phyloP scores from a whole-genome alignment of 257 asterid genomes.

The Solanum clarkiae region DNA sequence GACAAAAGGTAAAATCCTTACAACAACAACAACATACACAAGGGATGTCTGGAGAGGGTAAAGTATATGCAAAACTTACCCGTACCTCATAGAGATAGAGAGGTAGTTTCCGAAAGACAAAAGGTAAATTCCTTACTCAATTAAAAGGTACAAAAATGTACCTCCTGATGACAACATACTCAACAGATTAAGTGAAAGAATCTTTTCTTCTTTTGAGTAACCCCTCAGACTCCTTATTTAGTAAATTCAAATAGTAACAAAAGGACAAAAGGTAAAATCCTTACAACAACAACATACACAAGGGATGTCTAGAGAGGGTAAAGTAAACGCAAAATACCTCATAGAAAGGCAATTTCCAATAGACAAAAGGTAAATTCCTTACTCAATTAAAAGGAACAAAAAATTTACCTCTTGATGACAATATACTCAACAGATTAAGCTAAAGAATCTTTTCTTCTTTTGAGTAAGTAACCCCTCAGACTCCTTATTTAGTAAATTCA shows the following conservation, averaged over 20 bases:
- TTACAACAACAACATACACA: not conserved
- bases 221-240: not conserved
- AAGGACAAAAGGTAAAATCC: not conserved
- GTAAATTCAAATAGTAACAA: not conserved
- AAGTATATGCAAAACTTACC: not conserved
- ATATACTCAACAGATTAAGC: not conserved
- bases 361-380: not conserved
- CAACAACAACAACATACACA: not conserved
- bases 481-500: not conserved
- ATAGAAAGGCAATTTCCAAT: not conserved
- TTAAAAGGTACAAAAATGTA: not conserved
- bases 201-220: not conserved
- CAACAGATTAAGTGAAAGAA: not conserved
- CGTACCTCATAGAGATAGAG: not conserved
- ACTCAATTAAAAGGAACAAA: not conserved
- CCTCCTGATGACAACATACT: conserved; percentile 30
- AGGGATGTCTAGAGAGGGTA: not conserved
- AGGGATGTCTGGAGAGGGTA: not conserved
- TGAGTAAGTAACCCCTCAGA: not conserved
- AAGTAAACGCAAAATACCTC: not conserved
- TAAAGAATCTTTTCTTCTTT: not conserved
- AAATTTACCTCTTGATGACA: conserved; percentile 37
- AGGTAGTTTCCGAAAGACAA: not conserved
- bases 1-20: not conserved
- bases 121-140: no score